Evolutionary conservation across 2,329 filamentous ascomycete species (phyloP), one percentile per base, ranked within the genome.

Genomic region (Nigrospora osmanthi): DNA sequence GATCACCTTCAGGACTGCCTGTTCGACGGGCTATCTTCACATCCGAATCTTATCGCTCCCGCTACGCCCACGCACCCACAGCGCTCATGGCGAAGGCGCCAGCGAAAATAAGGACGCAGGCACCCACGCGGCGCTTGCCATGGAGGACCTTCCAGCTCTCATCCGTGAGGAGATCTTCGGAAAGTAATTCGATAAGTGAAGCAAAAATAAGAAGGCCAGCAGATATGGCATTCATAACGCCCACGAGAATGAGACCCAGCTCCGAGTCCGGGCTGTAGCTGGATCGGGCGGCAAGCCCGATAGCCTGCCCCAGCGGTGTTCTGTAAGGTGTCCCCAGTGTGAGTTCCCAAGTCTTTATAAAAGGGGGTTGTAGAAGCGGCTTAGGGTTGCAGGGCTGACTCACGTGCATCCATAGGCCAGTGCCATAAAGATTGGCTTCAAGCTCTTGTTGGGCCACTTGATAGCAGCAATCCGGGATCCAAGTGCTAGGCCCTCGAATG

Each of bases 151-250:
- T 66, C 77, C 77, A 82, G 60, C 77, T 82, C 57, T 80, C 74
- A 37, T 83, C 79, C 48, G 76, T 80, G 32, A 84, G 58, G 52
- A 87, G 87, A 53, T 88, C 84, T 57, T 87, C 83, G 0, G 82
- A 81, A 43, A 88, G 68, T 40, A 88, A 70, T 61, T 88, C 83
- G 17, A 88, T 81, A 42, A 88, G 66, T 0, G 82, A 83, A 0
- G 85, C 84, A 60, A 86, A 88, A 3, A 85, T 70, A 10, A 88
- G 65, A n/a, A 88, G 65, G 1, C 85, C 84, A 42, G 81, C 80
- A 16, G 81, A 85, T 43, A 88, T 80, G 23, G 82, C 83, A 58
- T 88, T 88, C 69, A 86, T 87, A 55, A 85, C 76, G 3, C 84
- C 84, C 15, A 87, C 83, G 59, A 87, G 78, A 15, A 88, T 68